These are phyloP conservation scores for Trypanosoma congolense DNA, from an alignment of 208 protist species.

Conservation along the genomic window DNA sequence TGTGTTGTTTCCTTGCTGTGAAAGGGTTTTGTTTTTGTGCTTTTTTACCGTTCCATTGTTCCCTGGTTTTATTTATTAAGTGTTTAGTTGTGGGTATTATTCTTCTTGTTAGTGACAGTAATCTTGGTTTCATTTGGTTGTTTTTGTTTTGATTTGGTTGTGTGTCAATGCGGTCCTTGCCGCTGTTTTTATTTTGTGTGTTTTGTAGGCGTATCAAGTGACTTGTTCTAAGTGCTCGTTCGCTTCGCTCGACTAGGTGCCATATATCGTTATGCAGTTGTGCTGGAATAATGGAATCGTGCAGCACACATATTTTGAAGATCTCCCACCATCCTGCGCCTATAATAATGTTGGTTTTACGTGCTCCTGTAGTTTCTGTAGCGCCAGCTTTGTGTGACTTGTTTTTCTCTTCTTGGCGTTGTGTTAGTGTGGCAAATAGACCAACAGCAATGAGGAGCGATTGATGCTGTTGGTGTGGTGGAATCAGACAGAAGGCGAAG, in stretches of 20 bases:
- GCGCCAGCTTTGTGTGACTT: background rate
- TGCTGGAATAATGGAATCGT: slow-evolving; percentile 38
- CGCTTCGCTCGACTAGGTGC: slow-evolving; percentile 32
- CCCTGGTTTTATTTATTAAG: background rate
- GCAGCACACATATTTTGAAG: slow-evolving; percentile 41
- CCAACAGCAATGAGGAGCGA: slow-evolving; percentile 49
- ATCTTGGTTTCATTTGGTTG: background rate
- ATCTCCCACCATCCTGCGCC: slow-evolving; percentile 37
- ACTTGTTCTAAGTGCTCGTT: slow-evolving; percentile 15
- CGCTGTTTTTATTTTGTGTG: slow-evolving; percentile 1
- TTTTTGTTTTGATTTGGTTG: background rate
- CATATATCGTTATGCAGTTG: slow-evolving; percentile 33
- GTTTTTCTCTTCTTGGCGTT: slow-evolving; percentile 25
- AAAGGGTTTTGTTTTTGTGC: slow-evolving; percentile 13
- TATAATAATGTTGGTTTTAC: background rate
- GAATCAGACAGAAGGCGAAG: slow-evolving; percentile 30
- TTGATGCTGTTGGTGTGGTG: slow-evolving; percentile 27
- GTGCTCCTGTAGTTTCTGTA: background rate
- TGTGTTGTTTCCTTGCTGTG: slow-evolving; percentile 19
- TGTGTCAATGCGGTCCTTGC: background rate
- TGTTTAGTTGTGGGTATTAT: slow-evolving; percentile 2
- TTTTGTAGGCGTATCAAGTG: slow-evolving; percentile 11
- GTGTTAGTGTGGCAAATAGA: slow-evolving; percentile 38
- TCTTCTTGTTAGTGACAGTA: slow-evolving; percentile 20
- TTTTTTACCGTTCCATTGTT: slow-evolving; percentile 1